Conservation (phyloP, 768 basidiomycete species). For the Boletales sp. region DNA sequence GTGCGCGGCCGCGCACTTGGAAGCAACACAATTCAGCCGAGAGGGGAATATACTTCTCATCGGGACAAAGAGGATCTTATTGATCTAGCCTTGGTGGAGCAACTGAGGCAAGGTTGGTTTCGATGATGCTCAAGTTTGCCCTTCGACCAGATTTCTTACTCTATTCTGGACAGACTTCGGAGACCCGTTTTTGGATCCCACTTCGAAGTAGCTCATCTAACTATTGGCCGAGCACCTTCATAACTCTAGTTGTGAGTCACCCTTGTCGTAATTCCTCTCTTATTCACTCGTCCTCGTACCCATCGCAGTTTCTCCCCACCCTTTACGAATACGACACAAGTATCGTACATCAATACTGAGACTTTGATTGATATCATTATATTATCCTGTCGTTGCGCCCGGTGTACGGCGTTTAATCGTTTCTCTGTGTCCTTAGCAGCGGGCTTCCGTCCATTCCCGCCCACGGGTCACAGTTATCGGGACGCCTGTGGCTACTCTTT, state of each 20-base stretch:
- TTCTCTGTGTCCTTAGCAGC: conserved; percentile 34
- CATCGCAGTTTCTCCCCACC: background rate
- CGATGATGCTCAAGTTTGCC: background rate
- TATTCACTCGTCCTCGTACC: conserved; percentile 3
- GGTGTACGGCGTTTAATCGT: conserved; percentile 23
- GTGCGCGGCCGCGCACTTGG: conserved; percentile 9
- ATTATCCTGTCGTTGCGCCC: too few relatives aligned
- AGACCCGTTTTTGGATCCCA: conserved; percentile 49
- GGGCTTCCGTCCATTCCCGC: too few relatives aligned
- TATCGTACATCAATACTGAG: background rate
- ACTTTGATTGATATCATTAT: background rate
- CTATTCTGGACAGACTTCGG: conserved; percentile 42
- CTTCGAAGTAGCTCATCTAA: conserved; percentile 26
- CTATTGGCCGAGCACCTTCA: background rate
- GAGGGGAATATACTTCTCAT: conserved; percentile 39
- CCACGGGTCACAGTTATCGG: too few relatives aligned
- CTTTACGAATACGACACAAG: background rate
- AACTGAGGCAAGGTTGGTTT: conserved; percentile 49
- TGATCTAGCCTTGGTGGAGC: conserved; percentile 47
- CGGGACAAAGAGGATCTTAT: conserved; percentile 56
- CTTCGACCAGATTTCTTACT: background rate
- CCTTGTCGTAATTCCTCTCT: background rate
- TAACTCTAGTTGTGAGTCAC: conserved; percentile 8
- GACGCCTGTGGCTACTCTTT: too few relatives aligned
- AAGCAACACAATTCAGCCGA: conserved; percentile 22